Evolutionary conservation across 345 rosid genomes (phyloP), one percentile per base, ranked within the genome.

Genomic region (Mangifera indica): DNA sequence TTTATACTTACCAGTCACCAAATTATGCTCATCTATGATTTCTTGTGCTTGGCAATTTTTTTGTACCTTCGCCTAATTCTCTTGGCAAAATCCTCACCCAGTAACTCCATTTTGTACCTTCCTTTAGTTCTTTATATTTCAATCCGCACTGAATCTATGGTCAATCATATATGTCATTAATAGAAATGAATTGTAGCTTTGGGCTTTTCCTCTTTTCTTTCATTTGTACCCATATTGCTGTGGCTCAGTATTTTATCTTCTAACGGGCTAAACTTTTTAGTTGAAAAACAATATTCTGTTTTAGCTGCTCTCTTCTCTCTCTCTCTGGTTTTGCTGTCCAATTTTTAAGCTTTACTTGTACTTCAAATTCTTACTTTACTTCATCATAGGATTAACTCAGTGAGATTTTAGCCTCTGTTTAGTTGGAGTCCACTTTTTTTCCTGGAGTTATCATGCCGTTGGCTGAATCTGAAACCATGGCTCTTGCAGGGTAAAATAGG

Each of bases 1-100:
- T 81, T 76, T 77, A 72, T 77, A 73, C 53, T 66, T 76, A 26
- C 74, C 42, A 58, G 48, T 75, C 45, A 55, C 46, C 60, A 72
- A 49, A 21, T 56, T 71, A 13, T 68, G 29, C 37, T 32, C 21
- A 21, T 37, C 15, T 10, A 17, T 53, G 15, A 21, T 63, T 67
- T 63, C 12, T 8, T 49, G 26, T 58, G 18, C 40, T 44, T 56
- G 18, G 58, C 29, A 3, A 24, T 17, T 64, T 64, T 49, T 13
- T 55, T 21, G 40, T 54, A 37, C 42, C 42, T 37, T 37, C 9
- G 8, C 42, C 42, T 37, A 37, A 37, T 20, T 52, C 34, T 9
- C 17, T 29, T 67, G 59, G 25, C 32, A 24, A 13, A 3, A 46
- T 13, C 21, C 32, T 18, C 32, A 53, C 32, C 49, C 53, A 21